These are phyloP conservation scores for Ustilago xerochloae DNA, from an alignment of 1,284 basidiomycete genomes.

Conservation along the genomic window DNA sequence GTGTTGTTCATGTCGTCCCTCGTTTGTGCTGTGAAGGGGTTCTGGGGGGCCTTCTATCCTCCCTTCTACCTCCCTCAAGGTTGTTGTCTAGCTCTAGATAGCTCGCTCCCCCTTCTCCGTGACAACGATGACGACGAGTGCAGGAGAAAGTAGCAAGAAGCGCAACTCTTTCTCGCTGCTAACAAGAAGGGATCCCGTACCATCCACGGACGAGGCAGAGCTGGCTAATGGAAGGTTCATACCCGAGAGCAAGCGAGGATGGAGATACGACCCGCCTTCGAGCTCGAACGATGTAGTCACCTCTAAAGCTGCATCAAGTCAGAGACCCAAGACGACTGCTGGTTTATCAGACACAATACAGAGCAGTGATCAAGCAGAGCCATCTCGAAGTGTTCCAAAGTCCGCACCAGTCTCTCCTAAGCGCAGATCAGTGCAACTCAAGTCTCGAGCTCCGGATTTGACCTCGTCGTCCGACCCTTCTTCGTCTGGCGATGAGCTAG, in stretches of 20 bases:
- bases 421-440: neutral
- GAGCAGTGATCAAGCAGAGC: neutral
- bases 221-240: slow-evolving; percentile 30
- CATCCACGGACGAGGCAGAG: slow-evolving; percentile 5
- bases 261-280: slow-evolving; percentile 26
- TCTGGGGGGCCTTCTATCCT: neutral
- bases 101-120: neutral
- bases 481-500: slow-evolving; percentile 17
- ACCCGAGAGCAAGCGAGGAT: slow-evolving; percentile 39
- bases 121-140: slow-evolving; percentile 17
- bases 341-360: too few species aligned
- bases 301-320: neutral
- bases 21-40: neutral
- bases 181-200: slow-evolving; percentile 2
- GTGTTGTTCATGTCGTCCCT: neutral
- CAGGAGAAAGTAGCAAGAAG: slow-evolving; percentile 27
- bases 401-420: slow-evolving; percentile 21
- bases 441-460: neutral
- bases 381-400: neutral
- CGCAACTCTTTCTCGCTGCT: slow-evolving; percentile 32
- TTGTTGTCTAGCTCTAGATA: neutral
- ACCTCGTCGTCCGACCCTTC: slow-evolving; percentile 20
- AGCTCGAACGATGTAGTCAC: too few species aligned
- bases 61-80: neutral
- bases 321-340: neutral